phyloP scores from a whole-genome alignment of 2,329 filamentous ascomycete species.

The Chaetomiaceae sp. region DNA sequence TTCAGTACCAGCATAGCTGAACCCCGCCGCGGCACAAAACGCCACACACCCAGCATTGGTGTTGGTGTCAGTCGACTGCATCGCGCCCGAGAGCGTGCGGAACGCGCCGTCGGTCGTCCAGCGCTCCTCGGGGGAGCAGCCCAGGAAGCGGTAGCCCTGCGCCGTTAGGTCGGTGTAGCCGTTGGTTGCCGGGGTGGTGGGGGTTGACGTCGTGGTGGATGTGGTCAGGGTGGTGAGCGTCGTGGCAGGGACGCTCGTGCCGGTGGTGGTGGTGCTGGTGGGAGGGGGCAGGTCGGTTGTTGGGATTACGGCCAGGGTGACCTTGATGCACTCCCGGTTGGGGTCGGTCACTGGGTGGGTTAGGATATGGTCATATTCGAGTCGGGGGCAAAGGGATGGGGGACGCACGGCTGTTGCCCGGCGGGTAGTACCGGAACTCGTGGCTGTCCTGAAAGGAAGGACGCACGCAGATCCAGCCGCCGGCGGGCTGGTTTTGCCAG shows the following conservation, averaged over 20 bases:
- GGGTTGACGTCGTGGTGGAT: slow-evolving; percentile 1
- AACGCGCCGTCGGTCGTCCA: slow-evolving; percentile 21
- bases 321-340: slow-evolving; percentile 23
- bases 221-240: no score
- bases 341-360: slow-evolving; percentile 17
- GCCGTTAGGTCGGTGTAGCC: slow-evolving; percentile 22
- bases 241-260: slow-evolving; percentile 12
- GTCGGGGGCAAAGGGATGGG: no score
- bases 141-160: slow-evolving; percentile 23
- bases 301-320: slow-evolving; percentile 23
- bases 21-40: slow-evolving; percentile 16
- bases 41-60: slow-evolving; percentile 21
- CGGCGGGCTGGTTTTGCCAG: slow-evolving; percentile 20
- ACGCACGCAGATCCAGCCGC: slow-evolving; percentile 30
- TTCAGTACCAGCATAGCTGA: slow-evolving; percentile 21
- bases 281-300: neutral
- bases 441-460: slow-evolving; percentile 24
- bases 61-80: slow-evolving; percentile 16
- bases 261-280: slow-evolving; percentile 9
- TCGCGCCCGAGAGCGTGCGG: slow-evolving; percentile 21
- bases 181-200: slow-evolving; percentile 4
- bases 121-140: slow-evolving; percentile 26
- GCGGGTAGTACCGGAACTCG: slow-evolving; percentile 33
- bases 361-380: neutral
- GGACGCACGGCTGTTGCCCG: slow-evolving; percentile 28